These are phyloP conservation scores for Strobilomyces echinocephalus DNA, from an alignment of 768 basidiomycete species.

Conservation along the genomic window DNA sequence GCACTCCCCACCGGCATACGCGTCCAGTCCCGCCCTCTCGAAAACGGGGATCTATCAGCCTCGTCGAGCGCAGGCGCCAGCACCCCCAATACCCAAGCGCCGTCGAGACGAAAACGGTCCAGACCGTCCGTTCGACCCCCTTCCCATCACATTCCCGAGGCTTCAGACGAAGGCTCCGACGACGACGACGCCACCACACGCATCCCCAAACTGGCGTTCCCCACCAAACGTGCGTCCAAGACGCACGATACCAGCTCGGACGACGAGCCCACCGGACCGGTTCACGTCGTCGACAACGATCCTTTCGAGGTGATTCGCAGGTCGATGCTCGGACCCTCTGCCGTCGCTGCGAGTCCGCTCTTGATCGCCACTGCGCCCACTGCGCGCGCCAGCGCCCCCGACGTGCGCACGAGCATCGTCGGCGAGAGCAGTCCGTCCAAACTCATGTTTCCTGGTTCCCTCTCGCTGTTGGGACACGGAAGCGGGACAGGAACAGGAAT, in stretches of 20 bases:
- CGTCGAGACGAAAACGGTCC: slow-evolving; percentile 1
- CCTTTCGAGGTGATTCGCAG: slow-evolving; percentile 18
- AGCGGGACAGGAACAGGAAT: neutral
- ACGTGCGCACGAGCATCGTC: neutral
- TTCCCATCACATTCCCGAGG: slow-evolving; percentile 25
- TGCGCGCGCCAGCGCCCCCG: neutral
- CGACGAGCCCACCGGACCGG: slow-evolving; percentile 14
- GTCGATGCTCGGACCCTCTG: slow-evolving; percentile 1
- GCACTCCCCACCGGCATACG: slow-evolving; percentile 21
- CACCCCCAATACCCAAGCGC: neutral
- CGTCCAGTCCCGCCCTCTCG: neutral
- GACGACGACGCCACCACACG: too few species aligned
- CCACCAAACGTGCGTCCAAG: neutral
- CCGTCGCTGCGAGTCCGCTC: neutral
- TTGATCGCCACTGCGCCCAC: neutral
- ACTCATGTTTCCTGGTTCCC: neutral
- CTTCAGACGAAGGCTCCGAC: slow-evolving; percentile 17
- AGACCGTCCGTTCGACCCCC: slow-evolving; percentile 15
- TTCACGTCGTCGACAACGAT: slow-evolving; percentile 25
- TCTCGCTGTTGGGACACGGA: neutral
- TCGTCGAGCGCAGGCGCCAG: neutral
- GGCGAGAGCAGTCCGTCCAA: neutral
- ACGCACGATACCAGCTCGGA: slow-evolving; percentile 17
- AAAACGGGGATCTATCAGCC: neutral
- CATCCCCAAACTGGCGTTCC: neutral